Conservation (phyloP, 306 rosid species). For the Lagenaria siceraria region DNA sequence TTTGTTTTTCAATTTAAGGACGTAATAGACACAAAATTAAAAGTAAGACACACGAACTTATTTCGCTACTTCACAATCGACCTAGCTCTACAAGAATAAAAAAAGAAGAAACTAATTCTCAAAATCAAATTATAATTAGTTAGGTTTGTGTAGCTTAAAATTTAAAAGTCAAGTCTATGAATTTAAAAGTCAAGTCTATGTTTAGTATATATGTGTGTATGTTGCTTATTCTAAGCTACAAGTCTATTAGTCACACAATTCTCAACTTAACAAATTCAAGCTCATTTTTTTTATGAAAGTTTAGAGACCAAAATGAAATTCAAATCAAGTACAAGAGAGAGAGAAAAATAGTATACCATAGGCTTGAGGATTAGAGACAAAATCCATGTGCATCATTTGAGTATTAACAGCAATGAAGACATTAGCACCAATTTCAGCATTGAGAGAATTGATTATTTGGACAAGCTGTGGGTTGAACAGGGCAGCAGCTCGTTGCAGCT, state of each 20-base stretch:
- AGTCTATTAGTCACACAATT: no score
- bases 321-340: not conserved
- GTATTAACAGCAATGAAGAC: constrained; percentile 52
- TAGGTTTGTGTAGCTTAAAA: not conserved
- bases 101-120: no score
- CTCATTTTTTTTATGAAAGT: no score
- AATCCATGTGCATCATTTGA: constrained; percentile 20
- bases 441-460: constrained; percentile 29
- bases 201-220: no score
- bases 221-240: not conserved
- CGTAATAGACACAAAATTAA: no score
- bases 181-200: not conserved
- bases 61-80: no score
- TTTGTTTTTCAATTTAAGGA: no score
- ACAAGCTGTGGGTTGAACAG: constrained; percentile 59
- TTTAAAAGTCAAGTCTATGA: not conserved
- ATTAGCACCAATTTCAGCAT: constrained; percentile 30
- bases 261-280: not conserved
- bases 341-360: constrained; percentile 21
- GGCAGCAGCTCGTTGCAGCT: constrained; percentile 41
- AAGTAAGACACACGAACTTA: no score
- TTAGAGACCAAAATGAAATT: no score
- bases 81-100: no score
- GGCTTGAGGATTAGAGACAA: constrained; percentile 27
- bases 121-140: not conserved